These are phyloP conservation scores for Talaromyces thailandensis DNA, from an alignment of 495 filamentous ascomycete genomes.

Conservation along the genomic window DNA sequence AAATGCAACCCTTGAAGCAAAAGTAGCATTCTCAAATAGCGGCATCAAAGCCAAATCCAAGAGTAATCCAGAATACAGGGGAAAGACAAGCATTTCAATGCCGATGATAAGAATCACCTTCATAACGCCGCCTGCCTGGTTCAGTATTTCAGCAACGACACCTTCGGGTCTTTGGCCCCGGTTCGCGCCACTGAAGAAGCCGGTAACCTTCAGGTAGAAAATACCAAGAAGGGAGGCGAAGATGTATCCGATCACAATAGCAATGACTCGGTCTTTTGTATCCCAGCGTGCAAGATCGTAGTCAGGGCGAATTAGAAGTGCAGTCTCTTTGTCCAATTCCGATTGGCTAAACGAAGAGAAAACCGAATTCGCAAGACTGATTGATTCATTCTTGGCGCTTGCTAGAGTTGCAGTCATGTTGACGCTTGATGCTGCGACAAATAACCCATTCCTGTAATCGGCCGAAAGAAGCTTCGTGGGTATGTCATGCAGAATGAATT, in stretches of 20 bases:
- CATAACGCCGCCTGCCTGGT: constrained; percentile 91
- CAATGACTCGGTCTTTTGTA: constrained; percentile 65
- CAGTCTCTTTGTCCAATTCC: neutral
- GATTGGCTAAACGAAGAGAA: neutral
- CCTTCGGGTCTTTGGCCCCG: constrained; percentile 67
- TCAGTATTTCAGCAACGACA: constrained; percentile 68
- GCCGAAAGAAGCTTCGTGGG: constrained; percentile 23
- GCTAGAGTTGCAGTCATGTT: neutral
- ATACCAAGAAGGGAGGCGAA: constrained; percentile 64
- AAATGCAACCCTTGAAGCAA: constrained; percentile 68
- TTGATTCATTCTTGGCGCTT: neutral
- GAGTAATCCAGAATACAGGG: constrained; percentile 86
- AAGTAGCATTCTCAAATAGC: constrained; percentile 69
- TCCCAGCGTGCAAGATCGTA: constrained; percentile 67
- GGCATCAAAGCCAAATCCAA: constrained; percentile 85
- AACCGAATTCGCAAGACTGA: neutral
- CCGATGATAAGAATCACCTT: constrained; percentile 98
- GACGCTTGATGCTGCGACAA: neutral
- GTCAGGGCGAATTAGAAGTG: constrained; percentile 28
- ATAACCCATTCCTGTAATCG: neutral
- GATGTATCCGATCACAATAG: constrained; percentile 72
- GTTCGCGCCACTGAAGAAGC: constrained; percentile 53
- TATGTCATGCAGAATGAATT: constrained; percentile 31
- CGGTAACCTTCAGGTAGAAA: constrained; percentile 64
- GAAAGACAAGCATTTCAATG: constrained; percentile 98